phyloP scores from a whole-genome alignment of 345 rosid genomes.

The Arabidopsis suecica region DNA sequence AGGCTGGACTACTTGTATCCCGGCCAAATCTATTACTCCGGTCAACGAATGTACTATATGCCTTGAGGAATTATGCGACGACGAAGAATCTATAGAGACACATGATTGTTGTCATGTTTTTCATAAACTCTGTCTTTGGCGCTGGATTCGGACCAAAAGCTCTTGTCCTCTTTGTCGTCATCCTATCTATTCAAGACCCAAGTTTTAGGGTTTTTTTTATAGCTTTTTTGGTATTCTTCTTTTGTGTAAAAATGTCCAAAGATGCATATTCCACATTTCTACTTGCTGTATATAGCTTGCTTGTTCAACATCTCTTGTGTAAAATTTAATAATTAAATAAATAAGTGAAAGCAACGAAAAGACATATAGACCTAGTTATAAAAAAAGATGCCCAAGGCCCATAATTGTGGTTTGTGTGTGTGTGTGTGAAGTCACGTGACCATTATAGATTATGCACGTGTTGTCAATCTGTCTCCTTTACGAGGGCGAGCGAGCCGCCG shows the following conservation, averaged over 20 bases:
- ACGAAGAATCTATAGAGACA: slow-evolving; percentile 2
- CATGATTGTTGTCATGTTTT: slow-evolving; percentile 18
- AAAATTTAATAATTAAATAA: neutral
- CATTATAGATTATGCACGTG: neutral
- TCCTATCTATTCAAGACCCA: neutral
- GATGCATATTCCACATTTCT: no score
- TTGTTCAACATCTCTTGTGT: neutral
- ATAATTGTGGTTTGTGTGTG: neutral
- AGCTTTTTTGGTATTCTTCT: neutral
- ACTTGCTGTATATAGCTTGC: no score
- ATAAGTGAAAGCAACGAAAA: neutral
- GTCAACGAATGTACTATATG: slow-evolving; percentile 15
- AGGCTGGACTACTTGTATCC: slow-evolving; percentile 15
- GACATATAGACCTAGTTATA: neutral
- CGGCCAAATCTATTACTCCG: neutral
- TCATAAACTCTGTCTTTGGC: slow-evolving; percentile 17
- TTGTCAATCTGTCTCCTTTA: neutral
- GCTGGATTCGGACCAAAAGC: slow-evolving; percentile 6
- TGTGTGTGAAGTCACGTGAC: neutral
- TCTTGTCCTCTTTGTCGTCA: slow-evolving; percentile 22
- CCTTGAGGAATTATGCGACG: slow-evolving; percentile 11
- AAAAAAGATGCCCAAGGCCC: neutral
- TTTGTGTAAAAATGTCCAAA: neutral
- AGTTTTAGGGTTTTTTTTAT: neutral
- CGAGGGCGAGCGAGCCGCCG: neutral